These are phyloP conservation scores for Aspergillus phoenicis DNA, from an alignment of 2,329 filamentous ascomycete genomes.

Conservation along the genomic window DNA sequence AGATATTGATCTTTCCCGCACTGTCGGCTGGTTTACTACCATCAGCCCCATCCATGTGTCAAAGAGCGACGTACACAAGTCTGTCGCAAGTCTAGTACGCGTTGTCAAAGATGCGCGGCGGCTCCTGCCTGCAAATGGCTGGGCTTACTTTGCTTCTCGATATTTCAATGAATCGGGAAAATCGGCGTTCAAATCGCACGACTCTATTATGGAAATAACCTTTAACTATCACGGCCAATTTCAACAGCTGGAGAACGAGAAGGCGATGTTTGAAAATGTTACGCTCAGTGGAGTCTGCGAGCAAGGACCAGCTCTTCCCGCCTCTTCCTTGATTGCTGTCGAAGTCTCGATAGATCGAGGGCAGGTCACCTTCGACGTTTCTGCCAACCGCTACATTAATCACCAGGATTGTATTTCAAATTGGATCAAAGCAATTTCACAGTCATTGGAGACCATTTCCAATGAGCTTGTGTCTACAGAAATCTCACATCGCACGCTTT, in stretches of 20 bases:
- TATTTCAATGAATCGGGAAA: too few relatives aligned
- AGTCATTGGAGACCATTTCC: not conserved
- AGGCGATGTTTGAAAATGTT: not conserved
- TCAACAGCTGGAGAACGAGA: not conserved
- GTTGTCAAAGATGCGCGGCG: not conserved
- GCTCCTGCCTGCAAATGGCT: conserved; percentile 2
- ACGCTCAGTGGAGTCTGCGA: not conserved
- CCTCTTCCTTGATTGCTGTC: not conserved
- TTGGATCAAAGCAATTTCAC: not conserved
- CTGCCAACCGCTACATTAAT: not conserved
- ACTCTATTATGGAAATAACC: too few relatives aligned
- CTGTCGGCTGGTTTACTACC: conserved; percentile 29
- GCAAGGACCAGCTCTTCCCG: not conserved
- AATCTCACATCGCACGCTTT: not conserved
- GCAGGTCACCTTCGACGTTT: not conserved
- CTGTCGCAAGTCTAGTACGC: not conserved
- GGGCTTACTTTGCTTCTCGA: not conserved
- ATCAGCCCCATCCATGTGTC: not conserved
- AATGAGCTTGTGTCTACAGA: not conserved
- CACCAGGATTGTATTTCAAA: not conserved
- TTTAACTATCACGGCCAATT: not conserved
- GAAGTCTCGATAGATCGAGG: not conserved
- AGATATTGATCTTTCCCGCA: conserved; percentile 22
- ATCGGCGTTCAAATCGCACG: too few relatives aligned
- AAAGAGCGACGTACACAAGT: not conserved